These are phyloP conservation scores for Tolypocladium amazonense DNA, from an alignment of 2,329 filamentous ascomycete species.

Conservation along the genomic window DNA sequence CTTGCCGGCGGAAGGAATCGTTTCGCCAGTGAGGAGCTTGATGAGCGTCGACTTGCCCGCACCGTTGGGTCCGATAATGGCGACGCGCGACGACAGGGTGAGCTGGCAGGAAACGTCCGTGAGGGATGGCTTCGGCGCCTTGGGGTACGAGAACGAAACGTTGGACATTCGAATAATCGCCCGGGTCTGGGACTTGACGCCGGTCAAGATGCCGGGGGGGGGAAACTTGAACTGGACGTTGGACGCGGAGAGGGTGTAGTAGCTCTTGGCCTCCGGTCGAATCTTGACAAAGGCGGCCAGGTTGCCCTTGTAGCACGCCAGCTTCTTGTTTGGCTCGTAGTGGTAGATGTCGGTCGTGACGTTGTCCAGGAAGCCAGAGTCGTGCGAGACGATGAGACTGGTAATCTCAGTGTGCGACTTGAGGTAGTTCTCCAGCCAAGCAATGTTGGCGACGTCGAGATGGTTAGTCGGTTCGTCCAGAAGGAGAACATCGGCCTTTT, in stretches of 20 bases:
- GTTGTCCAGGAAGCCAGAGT: slow-evolving; percentile 92
- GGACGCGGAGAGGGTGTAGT: slow-evolving; percentile 87
- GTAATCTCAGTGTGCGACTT: slow-evolving; percentile 95
- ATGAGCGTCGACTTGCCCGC: slow-evolving; percentile 97
- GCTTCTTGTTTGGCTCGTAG: slow-evolving; percentile 92
- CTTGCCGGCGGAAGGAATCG: slow-evolving; percentile 69
- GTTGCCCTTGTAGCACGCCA: slow-evolving; percentile 77
- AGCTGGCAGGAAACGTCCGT: slow-evolving; percentile 79
- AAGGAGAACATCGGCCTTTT: slow-evolving; percentile 89
- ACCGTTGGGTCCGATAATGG: slow-evolving; percentile 95
- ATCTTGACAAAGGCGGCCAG: slow-evolving; percentile 74
- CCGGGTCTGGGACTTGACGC: slow-evolving; percentile 90
- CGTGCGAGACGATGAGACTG: slow-evolving; percentile 95
- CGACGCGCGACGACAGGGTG: slow-evolving; percentile 80
- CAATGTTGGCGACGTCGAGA: slow-evolving; percentile 90
- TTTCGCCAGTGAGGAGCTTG: slow-evolving; percentile 91
- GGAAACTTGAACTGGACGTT: slow-evolving; percentile 97
- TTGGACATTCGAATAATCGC: slow-evolving; percentile 93
- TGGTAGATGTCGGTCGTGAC: slow-evolving; percentile 99
- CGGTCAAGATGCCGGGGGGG: slow-evolving; percentile 82
- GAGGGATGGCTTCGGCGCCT: slow-evolving; percentile 76
- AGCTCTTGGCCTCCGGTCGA: slow-evolving; percentile 91
- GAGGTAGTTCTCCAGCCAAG: slow-evolving; percentile 91
- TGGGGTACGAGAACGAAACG: slow-evolving; percentile 90
- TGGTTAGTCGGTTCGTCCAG: slow-evolving; percentile 99